A percentile compares a stretch with the other conserved stretches of the same genome.
Evolutionary conservation across 139 green algal genomes (phyloP).

Genomic region (Picochlorum sp.): DNA sequence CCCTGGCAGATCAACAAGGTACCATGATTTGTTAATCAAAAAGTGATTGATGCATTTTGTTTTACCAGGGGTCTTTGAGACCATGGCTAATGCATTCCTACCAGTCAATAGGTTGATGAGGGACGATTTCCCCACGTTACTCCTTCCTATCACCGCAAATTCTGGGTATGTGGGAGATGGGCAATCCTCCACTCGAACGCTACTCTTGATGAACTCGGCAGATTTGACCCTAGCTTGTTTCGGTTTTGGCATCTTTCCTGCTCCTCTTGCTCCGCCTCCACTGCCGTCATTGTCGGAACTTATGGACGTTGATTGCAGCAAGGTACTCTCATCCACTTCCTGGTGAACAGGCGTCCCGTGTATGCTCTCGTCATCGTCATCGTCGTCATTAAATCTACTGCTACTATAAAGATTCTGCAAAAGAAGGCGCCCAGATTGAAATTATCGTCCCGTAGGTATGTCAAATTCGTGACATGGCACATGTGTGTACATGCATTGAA

Average conservation of each 20-base stretch:
- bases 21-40: conserved; percentile 89
- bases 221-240: conserved; percentile 22
- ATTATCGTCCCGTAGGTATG: too few relatives aligned
- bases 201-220: conserved; percentile 65
- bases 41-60: conserved; percentile 96
- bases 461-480: too few relatives aligned
- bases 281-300: background rate
- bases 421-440: too few relatives aligned
- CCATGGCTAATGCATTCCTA: conserved; percentile 61
- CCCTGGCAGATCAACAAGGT: conserved; percentile 90
- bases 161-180: conserved; percentile 61
- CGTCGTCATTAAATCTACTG: conserved; percentile 28
- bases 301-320: background rate
- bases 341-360: background rate
- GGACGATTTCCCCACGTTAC: conserved; percentile 95
- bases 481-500: too few relatives aligned
- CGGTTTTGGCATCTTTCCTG: conserved; percentile 1
- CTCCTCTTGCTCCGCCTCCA: background rate
- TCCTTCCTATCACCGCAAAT: conserved; percentile 92
- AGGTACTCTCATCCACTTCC: conserved; percentile 7
- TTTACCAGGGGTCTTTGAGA: conserved; percentile 93
- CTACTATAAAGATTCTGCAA: conserved; percentile 23
- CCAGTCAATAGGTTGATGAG: conserved; percentile 92
- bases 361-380: conserved; percentile 7
- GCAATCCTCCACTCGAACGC: conserved; percentile 53